Evolutionary conservation across 1,284 basidiomycete species (phyloP), one percentile per base, ranked within the genome.

Genomic region (Cryptococcus jaspeensis): DNA sequence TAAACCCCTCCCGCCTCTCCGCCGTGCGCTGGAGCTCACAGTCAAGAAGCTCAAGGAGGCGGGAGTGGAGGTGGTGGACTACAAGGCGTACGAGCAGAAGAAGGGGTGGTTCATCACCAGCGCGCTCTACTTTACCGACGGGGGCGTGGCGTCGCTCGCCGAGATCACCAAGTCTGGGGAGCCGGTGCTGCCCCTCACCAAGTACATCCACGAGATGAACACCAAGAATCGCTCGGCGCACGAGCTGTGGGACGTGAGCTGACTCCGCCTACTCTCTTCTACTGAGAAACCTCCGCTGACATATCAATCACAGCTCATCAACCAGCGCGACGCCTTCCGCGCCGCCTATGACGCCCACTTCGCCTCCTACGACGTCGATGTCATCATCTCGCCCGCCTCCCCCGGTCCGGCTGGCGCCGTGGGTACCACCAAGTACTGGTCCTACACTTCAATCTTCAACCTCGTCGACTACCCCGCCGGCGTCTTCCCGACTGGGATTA

Each of bases 391-490:
- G 20, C 72, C 75, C 0, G 63, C 61, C 2, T 65, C 64, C 0
- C 70, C 71, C 5, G 66, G 69, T n/a, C 70, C 74, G 1, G 73
- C 75, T 0, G 69, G 70, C 1, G 59, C 56, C 25, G 59, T 70
- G 39, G 66, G 64, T 20, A 74, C 71, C 7, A 62, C 67, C 18
- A 69, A 66, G 55, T 72, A 74, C 53, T 74, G 74, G 67, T 51
- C 55, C 25, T 88, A 88, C 65, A 88, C 87, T 0, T 77, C 79
- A 66, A 55, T 84, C 23, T 89, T 82, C 81, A 90, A 89, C 67
- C 70, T 80, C 8, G 79, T 89, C 35, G 89, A 90, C 70, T 88
- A 84, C 64, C 81, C 87, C 0, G 81, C 82, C 2, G 78, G 84
- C 15, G 77, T 83, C 5, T 81, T 92, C 62, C 90, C 90, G 0